Conservation (phyloP, 768 basidiomycete species). For the Leucosporidium yakuticum region DNA sequence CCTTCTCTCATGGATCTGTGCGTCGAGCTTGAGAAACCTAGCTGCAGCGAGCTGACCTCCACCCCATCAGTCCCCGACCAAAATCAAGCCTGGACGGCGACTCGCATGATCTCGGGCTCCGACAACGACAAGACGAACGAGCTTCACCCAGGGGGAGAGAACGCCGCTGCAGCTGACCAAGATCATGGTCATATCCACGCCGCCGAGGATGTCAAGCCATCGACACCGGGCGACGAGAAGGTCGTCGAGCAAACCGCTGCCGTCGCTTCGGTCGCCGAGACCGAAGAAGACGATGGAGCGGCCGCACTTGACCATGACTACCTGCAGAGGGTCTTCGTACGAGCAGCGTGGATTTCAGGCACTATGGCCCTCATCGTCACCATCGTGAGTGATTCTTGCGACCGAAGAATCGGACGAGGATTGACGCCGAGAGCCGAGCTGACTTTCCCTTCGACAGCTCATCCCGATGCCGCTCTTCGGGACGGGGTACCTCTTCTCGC, state of each 20-base stretch:
- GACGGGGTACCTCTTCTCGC: constrained; percentile 63
- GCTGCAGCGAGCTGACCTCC: constrained; percentile 46
- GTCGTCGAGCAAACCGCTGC: no score
- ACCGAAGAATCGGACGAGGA: no score
- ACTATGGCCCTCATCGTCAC: constrained; percentile 36
- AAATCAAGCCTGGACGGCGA: constrained; percentile 72
- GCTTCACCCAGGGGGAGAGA: constrained; percentile 15
- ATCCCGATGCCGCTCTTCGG: constrained; percentile 85
- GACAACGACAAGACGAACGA: constrained; percentile 39
- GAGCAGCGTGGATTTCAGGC: constrained; percentile 17
- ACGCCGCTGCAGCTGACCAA: constrained; percentile 1
- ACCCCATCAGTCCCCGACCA: constrained; percentile 50
- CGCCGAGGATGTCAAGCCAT: background rate
- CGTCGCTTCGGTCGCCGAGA: no score
- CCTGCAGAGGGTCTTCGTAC: constrained; percentile 16
- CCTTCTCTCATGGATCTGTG: constrained; percentile 22
- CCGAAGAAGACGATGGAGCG: background rate
- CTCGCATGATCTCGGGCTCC: constrained; percentile 61
- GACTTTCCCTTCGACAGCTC: constrained; percentile 53
- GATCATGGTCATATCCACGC: background rate
- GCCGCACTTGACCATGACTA: constrained; percentile 8
- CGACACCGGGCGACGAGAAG: no score
- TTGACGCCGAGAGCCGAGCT: background rate
- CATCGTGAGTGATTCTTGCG: background rate
- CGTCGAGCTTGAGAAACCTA: constrained; percentile 37